Percentiles rank a stretch among this genome's conserved stretches.
These are phyloP conservation scores for Lasiodiplodia hormozganensis DNA, from an alignment of 2,329 filamentous ascomycete species.

Conservation along the genomic window DNA sequence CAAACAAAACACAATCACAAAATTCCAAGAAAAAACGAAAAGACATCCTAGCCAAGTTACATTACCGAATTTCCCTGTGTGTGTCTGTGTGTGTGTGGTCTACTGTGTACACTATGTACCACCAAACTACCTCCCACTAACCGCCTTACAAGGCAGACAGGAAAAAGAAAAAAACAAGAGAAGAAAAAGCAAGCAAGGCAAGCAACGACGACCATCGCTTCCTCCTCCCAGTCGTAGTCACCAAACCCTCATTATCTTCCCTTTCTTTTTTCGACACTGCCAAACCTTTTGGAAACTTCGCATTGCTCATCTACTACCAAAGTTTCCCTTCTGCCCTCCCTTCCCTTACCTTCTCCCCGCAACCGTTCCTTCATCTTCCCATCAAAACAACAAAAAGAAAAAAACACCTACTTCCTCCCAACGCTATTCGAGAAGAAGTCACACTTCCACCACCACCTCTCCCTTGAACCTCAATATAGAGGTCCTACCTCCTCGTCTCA, in stretches of 20 bases:
- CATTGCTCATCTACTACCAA: neutral
- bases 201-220: neutral
- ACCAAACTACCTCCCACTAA: neutral
- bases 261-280: neutral
- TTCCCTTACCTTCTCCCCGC: neutral
- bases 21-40: neutral
- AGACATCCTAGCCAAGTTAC: conserved; percentile 6
- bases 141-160: neutral
- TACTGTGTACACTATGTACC: conserved; percentile 25
- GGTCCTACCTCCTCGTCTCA: neutral
- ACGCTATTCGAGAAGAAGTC: neutral
- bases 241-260: neutral
- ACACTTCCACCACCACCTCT: neutral
- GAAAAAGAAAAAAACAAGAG: neutral
- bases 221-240: neutral
- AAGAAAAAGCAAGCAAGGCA: neutral
- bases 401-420: conserved; percentile 1
- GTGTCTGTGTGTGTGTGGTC: neutral
- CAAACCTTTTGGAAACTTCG: neutral
- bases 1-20: neutral
- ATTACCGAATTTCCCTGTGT: conserved; percentile 14
- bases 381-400: neutral
- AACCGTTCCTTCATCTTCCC: neutral
- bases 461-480: neutral
- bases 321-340: neutral